Base-by-base conservation (phyloP, 2,329 filamentous ascomycete genomes). In the Gyromitra esculenta region DNA sequence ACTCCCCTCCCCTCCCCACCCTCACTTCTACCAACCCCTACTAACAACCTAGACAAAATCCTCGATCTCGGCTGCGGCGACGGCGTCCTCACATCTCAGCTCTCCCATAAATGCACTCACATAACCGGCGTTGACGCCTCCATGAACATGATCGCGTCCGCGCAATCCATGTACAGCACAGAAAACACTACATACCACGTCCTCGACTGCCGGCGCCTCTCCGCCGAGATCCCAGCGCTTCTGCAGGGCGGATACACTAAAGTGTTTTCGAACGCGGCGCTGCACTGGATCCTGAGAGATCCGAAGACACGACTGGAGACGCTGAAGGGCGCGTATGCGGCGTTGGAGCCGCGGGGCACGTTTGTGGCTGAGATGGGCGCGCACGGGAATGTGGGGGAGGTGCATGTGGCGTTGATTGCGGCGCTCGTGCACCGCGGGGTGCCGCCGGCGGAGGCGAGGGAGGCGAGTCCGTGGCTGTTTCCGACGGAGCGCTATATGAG, bases 51-150 rank as follows among this genome's bases (percentile, higher is more conserved):
- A 66, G 83, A 85, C 70, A 79, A 60, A 15, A 84, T 85, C 79
- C 82, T 85, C 41, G 80, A 81, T 63, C 35, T 81, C 21, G 80
- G 80, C 62, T 80, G 79, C 54, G 80, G 80, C n/a, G 83, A 85
- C 70, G 84, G 84, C 41, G 78, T 81, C 39, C 81, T 85, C 21
- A 85, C 84, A n/a, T 79, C 82, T 11, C 80, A 82, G 60, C 81
- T 85, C 78, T 82, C 84, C 25, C n/a, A 64, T 0, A 67, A 78
- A 56, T 76, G 81, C 43, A 35, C 77, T 0, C 60, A 74, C 21
- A 81, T 85, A 35, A 80, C 84, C 25, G 84, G 84, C 60, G 80
- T 85, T 60, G 84, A 85, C 74, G 81, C 83, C 11, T 85, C 84
- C 1, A 50, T 79, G 5, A 83, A 83, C 50, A 84, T 85, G 80